A percentile compares a stretch with the other conserved stretches of the same genome.
Conservation (phyloP, 106 monocot genomes). For the Xerophyta viscosa region DNA sequence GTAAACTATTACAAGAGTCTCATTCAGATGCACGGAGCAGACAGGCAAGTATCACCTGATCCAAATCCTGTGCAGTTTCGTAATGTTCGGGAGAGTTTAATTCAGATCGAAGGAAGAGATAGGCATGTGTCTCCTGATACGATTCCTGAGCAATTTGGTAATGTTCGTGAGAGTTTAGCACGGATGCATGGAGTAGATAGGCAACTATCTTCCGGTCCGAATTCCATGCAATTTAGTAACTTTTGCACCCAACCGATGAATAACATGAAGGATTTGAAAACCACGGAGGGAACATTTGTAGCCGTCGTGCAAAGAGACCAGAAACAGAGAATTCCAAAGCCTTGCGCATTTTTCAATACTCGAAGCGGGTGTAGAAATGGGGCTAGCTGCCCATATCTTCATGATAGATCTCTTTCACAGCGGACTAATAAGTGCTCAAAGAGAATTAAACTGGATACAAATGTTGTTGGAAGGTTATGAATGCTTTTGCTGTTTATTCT, state of each 20-base stretch:
- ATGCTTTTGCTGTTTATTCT: background rate
- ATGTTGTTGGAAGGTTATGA: constrained; percentile 26
- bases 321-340: constrained; percentile 33
- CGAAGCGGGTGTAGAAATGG: constrained; percentile 70
- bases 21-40: constrained; percentile 75
- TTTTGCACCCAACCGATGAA: too few relatives aligned
- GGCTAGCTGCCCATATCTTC: constrained; percentile 52
- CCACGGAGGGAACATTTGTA: constrained; percentile 3
- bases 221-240: too few relatives aligned
- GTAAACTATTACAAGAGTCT: constrained; percentile 53
- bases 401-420: constrained; percentile 35
- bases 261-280: background rate
- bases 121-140: constrained; percentile 4
- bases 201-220: too few relatives aligned
- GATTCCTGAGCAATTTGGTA: too few relatives aligned
- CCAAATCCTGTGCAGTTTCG: constrained; percentile 13
- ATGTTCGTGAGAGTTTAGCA: too few relatives aligned
- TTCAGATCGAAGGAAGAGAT: too few relatives aligned
- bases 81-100: too few relatives aligned
- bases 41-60: constrained; percentile 21
- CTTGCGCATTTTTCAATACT: constrained; percentile 68
- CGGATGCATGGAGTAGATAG: too few relatives aligned
- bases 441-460: constrained; percentile 61
- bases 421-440: constrained; percentile 31
- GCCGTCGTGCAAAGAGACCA: constrained; percentile 10